A percentile compares a stretch with the other conserved stretches of the same genome.
Conservation (phyloP, 148 eudicot genomes). For the Vaccinium darrowii region DNA sequence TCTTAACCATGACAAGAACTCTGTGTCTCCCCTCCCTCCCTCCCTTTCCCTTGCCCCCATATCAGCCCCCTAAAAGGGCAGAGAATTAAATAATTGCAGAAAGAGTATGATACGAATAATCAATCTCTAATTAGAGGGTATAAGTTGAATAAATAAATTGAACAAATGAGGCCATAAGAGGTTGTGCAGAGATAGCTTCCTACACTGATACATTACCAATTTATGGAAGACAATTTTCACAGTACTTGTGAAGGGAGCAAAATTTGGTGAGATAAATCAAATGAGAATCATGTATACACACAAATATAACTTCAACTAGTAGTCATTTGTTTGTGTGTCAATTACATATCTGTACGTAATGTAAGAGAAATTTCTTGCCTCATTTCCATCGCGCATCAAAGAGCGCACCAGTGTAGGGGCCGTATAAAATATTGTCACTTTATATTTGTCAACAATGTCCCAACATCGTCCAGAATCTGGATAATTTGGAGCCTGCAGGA, state of each 20-base stretch:
- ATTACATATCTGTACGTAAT: conserved; percentile 13
- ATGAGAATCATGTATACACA: not conserved
- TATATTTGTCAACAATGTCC: conserved; percentile 97
- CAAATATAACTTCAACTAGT: not conserved
- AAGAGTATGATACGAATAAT: not conserved
- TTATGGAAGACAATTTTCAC: not conserved
- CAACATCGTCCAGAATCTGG: conserved; percentile 96
- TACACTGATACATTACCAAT: not conserved
- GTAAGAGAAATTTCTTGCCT: conserved; percentile 47
- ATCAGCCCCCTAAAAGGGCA: not conserved
- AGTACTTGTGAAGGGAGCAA: not conserved
- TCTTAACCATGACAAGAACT: not conserved
- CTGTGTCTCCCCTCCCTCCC: not conserved
- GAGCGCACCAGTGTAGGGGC: conserved; percentile 97
- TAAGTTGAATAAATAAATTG: not conserved
- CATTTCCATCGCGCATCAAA: conserved; percentile 90
- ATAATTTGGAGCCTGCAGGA: conserved; percentile 84
- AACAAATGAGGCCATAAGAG: not conserved
- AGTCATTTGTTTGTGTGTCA: not conserved
- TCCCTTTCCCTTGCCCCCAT: not conserved
- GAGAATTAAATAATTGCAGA: not conserved
- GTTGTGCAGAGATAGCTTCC: not conserved
- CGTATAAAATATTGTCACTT: conserved; percentile 86
- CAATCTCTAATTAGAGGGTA: not conserved
- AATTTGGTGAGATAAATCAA: not conserved